phyloP scores from a whole-genome alignment of 208 protist genomes.

The Leishmania guyanensis region DNA sequence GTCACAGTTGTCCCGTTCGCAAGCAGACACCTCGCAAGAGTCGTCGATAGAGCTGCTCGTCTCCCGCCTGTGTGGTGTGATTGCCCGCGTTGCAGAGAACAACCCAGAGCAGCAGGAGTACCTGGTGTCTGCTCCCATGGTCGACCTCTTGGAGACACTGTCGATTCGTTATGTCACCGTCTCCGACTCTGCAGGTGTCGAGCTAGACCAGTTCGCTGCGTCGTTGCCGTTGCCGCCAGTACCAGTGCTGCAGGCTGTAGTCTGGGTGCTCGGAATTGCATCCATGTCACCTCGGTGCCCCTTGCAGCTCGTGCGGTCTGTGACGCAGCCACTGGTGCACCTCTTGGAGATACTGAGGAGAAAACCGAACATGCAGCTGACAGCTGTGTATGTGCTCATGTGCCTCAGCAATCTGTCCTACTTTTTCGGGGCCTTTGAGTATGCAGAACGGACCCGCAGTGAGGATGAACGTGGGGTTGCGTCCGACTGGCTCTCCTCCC shows the following conservation, averaged over 20 bases:
- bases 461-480: background rate
- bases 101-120: slow-evolving; percentile 33
- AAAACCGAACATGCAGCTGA: slow-evolving; percentile 35
- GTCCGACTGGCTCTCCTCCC: slow-evolving; percentile 26
- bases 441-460: slow-evolving; percentile 10
- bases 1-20: slow-evolving; percentile 13
- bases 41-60: slow-evolving; percentile 45
- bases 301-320: slow-evolving; percentile 40
- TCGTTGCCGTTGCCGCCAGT: slow-evolving; percentile 16
- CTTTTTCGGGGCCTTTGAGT: slow-evolving; percentile 67
- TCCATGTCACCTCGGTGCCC: slow-evolving; percentile 57
- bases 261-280: slow-evolving; percentile 76
- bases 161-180: slow-evolving; percentile 22
- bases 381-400: slow-evolving; percentile 77
- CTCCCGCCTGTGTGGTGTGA: slow-evolving; percentile 42
- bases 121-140: slow-evolving; percentile 31
- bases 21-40: background rate
- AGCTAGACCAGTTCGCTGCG: background rate
- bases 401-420: slow-evolving; percentile 82
- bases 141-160: slow-evolving; percentile 20
- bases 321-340: slow-evolving; percentile 43
- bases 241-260: slow-evolving; percentile 52
- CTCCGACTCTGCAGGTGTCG: background rate
- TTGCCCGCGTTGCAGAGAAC: slow-evolving; percentile 46
- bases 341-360: slow-evolving; percentile 54